These are phyloP conservation scores for Penicillium parvum DNA, from an alignment of 495 filamentous ascomycete genomes.

Conservation along the genomic window DNA sequence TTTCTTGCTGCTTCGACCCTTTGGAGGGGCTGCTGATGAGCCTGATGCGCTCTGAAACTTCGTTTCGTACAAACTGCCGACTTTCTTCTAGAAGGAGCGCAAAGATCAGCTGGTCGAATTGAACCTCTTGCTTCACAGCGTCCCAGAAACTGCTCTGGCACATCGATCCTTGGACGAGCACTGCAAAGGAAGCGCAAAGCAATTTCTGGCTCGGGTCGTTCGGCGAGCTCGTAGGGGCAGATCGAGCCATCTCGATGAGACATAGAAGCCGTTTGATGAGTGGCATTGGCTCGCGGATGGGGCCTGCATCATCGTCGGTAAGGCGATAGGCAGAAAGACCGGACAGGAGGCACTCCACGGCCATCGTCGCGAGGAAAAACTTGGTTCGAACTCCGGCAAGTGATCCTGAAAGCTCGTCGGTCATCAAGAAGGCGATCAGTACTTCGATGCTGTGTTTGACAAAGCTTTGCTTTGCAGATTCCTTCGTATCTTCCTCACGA, in stretches of 20 bases:
- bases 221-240: slow-evolving; percentile 1
- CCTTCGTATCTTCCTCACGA: slow-evolving; percentile 40
- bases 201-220: slow-evolving; percentile 25
- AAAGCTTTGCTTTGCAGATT: slow-evolving; percentile 36
- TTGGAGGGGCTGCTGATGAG: slow-evolving; percentile 29
- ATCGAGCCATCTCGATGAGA: slow-evolving; percentile 29
- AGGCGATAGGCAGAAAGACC: slow-evolving; percentile 14
- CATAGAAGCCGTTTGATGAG: slow-evolving; percentile 29
- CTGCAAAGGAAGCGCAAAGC: slow-evolving; percentile 54
- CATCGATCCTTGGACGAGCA: slow-evolving; percentile 61
- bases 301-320: slow-evolving; percentile 1
- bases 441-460: slow-evolving; percentile 41
- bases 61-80: slow-evolving; percentile 29
- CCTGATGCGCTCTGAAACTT: slow-evolving; percentile 35
- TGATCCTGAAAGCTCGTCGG: slow-evolving; percentile 26
- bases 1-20: slow-evolving; percentile 21
- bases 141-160: slow-evolving; percentile 57
- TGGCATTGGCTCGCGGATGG: slow-evolving; percentile 17
- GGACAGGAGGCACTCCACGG: slow-evolving; percentile 37
- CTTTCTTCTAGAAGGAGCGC: slow-evolving; percentile 34
- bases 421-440: slow-evolving; percentile 39
- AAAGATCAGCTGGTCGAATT: slow-evolving; percentile 40
- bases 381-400: slow-evolving; percentile 16
- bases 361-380: slow-evolving; percentile 27
- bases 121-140: slow-evolving; percentile 43